Percentiles rank a stretch among this genome's conserved stretches.
These are phyloP conservation scores for Stagonosporopsis tanaceti DNA, from an alignment of 2,329 filamentous ascomycete species.

Conservation along the genomic window DNA sequence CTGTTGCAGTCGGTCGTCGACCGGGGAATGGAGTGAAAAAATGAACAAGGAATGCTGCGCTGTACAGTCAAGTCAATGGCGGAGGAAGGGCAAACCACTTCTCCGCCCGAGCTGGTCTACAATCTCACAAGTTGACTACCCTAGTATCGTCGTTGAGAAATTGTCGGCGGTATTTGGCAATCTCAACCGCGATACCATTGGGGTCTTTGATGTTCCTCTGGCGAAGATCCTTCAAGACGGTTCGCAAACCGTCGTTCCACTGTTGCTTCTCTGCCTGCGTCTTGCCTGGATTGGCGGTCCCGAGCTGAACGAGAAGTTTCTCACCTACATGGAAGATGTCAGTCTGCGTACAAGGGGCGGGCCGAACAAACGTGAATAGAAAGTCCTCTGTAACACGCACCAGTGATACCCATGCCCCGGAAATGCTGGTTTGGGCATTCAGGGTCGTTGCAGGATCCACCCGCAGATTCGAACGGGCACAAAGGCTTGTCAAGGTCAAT, in stretches of 20 bases:
- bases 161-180: constrained; percentile 50
- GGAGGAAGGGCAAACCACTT: constrained; percentile 3
- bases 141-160: constrained; percentile 52
- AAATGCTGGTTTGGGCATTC: constrained; percentile 85
- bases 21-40: constrained; percentile 1
- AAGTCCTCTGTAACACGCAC: constrained; percentile 65
- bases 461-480: constrained; percentile 78
- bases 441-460: constrained; percentile 75
- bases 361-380: constrained; percentile 29
- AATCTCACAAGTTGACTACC: constrained; percentile 47
- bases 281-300: constrained; percentile 68
- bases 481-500: constrained; percentile 79
- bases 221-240: constrained; percentile 49
- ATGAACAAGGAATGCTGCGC: constrained; percentile 8
- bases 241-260: constrained; percentile 50
- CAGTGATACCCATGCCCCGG: constrained; percentile 72
- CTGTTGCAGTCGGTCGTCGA: background rate
- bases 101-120: constrained; percentile 6
- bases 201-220: constrained; percentile 49
- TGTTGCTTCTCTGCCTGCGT: constrained; percentile 66
- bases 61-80: constrained; percentile 20
- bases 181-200: constrained; percentile 50
- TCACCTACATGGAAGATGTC: constrained; percentile 65
- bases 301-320: constrained; percentile 75
- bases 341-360: constrained; percentile 50